Evolutionary conservation across 768 basidiomycete species (phyloP), one percentile per base, ranked within the genome.

Genomic region (Hericium erinaceus): DNA sequence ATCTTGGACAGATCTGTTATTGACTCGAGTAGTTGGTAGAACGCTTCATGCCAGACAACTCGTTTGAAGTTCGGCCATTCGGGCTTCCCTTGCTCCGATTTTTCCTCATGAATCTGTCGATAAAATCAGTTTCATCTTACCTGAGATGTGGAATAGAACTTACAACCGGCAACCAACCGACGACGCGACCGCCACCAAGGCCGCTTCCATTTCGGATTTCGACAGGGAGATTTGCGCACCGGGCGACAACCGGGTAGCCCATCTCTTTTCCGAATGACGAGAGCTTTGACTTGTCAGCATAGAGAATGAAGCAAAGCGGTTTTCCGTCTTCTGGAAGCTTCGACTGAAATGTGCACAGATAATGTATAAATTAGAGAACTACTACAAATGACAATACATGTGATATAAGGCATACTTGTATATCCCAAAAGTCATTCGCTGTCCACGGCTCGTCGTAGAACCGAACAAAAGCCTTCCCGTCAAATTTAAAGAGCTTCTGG

Each of bases 391-490:
- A 40, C 48, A 38, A 57, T 20, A 39, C 54, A 53, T 37, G 52
- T 24, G 26, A 26, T 37, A 44, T 24, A 22, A 10, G 59, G 62
- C 33, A 60, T 40, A 74, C 75, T 65, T 76, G 72, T 5, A 70
- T 62, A 6, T 73, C 60, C 74, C 74, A 76, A 24, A 66, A 74
- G 2, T 44, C 16, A 40, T 74, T 51, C 1, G 67, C 74, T 12
- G 72, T 74, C 68, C 73, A 74, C 4, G 74, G 74, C 48, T 77
- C 72, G 52, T 72, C 59, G 28, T 67, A 55, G 52, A 74, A 69
- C 0, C 66, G 60, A 8, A 68, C 61, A 53, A 68, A 75, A 1
- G 38, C 6, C 10, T 53, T 41, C 0, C 65, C 68, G 60, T 72
- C 61, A 54, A 62, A 71, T 38, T 64, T 68, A 58, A 55, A 75